Conservation (phyloP, 768 basidiomycete genomes). For the Galerina marginata region DNA sequence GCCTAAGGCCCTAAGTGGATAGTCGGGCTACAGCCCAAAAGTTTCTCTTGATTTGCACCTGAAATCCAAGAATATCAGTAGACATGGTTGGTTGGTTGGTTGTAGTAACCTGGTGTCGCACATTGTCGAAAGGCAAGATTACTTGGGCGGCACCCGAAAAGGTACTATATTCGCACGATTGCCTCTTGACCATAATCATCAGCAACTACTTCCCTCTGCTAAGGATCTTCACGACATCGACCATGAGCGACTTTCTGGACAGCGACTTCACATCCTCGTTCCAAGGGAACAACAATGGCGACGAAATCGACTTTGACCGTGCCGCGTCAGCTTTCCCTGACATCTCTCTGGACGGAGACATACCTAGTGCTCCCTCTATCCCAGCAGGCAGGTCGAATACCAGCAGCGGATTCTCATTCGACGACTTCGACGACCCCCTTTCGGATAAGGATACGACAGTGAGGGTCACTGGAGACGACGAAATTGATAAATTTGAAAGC, state of each 20-base stretch:
- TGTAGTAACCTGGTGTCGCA: too few relatives aligned
- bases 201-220: neutral
- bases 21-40: too few relatives aligned
- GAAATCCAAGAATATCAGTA: too few relatives aligned
- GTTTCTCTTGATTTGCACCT: too few relatives aligned
- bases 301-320: slow-evolving; percentile 80
- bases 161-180: too few relatives aligned
- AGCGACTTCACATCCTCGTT: slow-evolving; percentile 33
- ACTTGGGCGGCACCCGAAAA: too few relatives aligned
- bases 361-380: slow-evolving; percentile 45
- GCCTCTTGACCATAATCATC: too few relatives aligned
- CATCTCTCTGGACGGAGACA: slow-evolving; percentile 77
- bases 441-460: slow-evolving; percentile 53
- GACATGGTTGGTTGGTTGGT: too few relatives aligned
- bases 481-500: slow-evolving; percentile 84
- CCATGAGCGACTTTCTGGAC: slow-evolving; percentile 34
- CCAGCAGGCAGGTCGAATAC: slow-evolving; percentile 28
- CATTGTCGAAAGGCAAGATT: too few relatives aligned
- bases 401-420: slow-evolving; percentile 64
- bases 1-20: too few relatives aligned
- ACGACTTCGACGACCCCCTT: slow-evolving; percentile 62
- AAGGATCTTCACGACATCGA: neutral
- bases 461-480: slow-evolving; percentile 84
- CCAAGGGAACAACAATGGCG: slow-evolving; percentile 31
- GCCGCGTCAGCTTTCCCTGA: slow-evolving; percentile 88